Base-by-base conservation (phyloP, 1,139 yeast genomes). In the Protomyces inouyei region DNA sequence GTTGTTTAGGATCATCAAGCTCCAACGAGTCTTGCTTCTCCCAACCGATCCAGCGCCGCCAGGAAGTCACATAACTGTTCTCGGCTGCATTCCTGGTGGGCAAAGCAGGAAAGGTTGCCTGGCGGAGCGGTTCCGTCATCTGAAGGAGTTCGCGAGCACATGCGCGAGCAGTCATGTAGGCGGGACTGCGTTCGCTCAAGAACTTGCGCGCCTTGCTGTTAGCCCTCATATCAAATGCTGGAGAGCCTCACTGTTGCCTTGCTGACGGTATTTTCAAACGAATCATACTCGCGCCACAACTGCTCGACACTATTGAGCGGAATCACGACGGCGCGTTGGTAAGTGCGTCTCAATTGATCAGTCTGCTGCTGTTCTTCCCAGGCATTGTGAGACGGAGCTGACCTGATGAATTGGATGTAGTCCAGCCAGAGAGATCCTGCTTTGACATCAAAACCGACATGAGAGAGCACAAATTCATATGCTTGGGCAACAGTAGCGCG, bases 101-200 rank as follows among this genome's bases (percentile, higher is more conserved):
- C 64, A 68, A 79, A 71, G 69, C 82, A 71, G 68, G 77, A 77
- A 64, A 82, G 73, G 43, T 71, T 64, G 75, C 72, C 45, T 80
- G 74, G 53, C 75, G 76, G 18, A 84, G 67, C 0, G 82, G 83
- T 37, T 77, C 77, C 0, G 88, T 82, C 5, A 85, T 69, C 71
- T 82, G 81, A 53, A 77, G 80, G 82, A 91, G 84, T 72, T 90
- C 96, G 52, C 84, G 85, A 67, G 84, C 83, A 77, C 89, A 80
- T 0, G 95, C 83, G 69, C 97, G 80, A 0, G 97, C 95, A 67
- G 84, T 85, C 97, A 92, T 89, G 73, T 91, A 93, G n/a, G 84
- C 87, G 2, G 90, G 85, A 16, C 95, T 87, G 68, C 85, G 82
- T 70, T 92, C 98, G 51, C 88, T 86, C 65, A 92, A 85, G 72